Conservation (phyloP, 306 rosid species). For the Pachyrhizus erosus region DNA sequence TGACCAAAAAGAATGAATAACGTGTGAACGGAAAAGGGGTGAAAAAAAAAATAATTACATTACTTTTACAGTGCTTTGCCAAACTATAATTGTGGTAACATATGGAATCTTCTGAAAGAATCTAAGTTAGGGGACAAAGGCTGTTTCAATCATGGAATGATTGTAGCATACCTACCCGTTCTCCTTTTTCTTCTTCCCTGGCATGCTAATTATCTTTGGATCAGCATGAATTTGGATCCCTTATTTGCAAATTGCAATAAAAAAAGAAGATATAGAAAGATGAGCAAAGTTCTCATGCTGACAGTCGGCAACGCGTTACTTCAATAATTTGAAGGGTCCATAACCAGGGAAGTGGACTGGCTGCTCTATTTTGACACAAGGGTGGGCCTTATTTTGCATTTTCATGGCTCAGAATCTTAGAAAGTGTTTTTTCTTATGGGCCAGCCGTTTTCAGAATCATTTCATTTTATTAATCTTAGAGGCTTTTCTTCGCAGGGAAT, state of each 20-base stretch:
- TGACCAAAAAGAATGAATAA: slow-evolving; percentile 22
- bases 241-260: slow-evolving; percentile 9
- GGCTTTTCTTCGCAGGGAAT: slow-evolving; percentile 38
- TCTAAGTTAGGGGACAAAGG: slow-evolving; percentile 37
- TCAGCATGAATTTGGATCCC: slow-evolving; percentile 13
- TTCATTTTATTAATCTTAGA: slow-evolving; percentile 9
- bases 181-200: background rate
- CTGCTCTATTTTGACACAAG: slow-evolving; percentile 14
- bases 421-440: slow-evolving; percentile 43
- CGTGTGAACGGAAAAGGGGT: background rate
- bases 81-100: slow-evolving; percentile 36
- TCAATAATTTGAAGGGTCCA: slow-evolving; percentile 50
- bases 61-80: background rate
- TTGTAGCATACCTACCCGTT: slow-evolving; percentile 33
- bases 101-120: slow-evolving; percentile 46
- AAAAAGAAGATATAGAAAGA: background rate
- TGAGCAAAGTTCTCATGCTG: background rate
- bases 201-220: slow-evolving; percentile 27
- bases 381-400: slow-evolving; percentile 28
- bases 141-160: slow-evolving; percentile 39
- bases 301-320: slow-evolving; percentile 41
- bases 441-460: slow-evolving; percentile 40
- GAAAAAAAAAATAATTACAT: background rate
- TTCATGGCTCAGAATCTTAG: slow-evolving; percentile 42
- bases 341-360: slow-evolving; percentile 33